Evolutionary conservation across 768 basidiomycete species (phyloP).

Genomic region (Neoboletus magnificus): DNA sequence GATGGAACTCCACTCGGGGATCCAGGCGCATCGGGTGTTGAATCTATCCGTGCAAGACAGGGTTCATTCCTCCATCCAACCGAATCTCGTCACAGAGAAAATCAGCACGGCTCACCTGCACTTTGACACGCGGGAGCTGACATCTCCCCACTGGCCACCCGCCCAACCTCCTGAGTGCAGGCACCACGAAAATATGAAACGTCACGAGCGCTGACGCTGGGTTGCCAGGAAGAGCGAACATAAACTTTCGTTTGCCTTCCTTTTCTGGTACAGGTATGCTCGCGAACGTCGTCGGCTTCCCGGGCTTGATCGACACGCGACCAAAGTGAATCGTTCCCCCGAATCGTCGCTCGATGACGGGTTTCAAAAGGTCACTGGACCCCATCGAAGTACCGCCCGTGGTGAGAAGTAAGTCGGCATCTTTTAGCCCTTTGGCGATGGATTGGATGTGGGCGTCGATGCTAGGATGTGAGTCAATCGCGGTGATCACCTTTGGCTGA

Average conservation of each 20-base stretch:
- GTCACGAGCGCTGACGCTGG: slow-evolving; percentile 86
- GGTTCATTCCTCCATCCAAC: background rate
- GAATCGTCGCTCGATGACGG: slow-evolving; percentile 79
- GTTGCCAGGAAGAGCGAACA: slow-evolving; percentile 88
- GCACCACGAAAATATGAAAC: slow-evolving; percentile 81
- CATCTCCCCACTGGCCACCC: slow-evolving; percentile 56
- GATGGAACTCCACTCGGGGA: slow-evolving; percentile 78
- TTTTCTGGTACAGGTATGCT: slow-evolving; percentile 50
- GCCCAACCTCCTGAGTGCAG: slow-evolving; percentile 68
- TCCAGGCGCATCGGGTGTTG: slow-evolving; percentile 65
- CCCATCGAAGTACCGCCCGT: slow-evolving; percentile 95
- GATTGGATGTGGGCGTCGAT: slow-evolving; percentile 55
- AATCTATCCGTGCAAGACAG: slow-evolving; percentile 36
- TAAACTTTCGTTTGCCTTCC: slow-evolving; percentile 45
- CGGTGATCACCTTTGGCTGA: background rate
- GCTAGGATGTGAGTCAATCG: slow-evolving; percentile 31
- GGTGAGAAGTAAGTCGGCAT: slow-evolving; percentile 73
- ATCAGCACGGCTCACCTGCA: slow-evolving; percentile 48
- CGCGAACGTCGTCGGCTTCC: slow-evolving; percentile 90
- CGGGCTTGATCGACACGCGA: slow-evolving; percentile 76
- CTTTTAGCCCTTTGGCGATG: slow-evolving; percentile 52
- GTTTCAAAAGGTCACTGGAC: slow-evolving; percentile 80
- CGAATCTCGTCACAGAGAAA: background rate
- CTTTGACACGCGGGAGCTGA: slow-evolving; percentile 59
- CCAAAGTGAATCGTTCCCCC: slow-evolving; percentile 82